These are phyloP conservation scores for Maudiozyma bulderi DNA, from an alignment of 805 yeast genomes.

Conservation along the genomic window DNA sequence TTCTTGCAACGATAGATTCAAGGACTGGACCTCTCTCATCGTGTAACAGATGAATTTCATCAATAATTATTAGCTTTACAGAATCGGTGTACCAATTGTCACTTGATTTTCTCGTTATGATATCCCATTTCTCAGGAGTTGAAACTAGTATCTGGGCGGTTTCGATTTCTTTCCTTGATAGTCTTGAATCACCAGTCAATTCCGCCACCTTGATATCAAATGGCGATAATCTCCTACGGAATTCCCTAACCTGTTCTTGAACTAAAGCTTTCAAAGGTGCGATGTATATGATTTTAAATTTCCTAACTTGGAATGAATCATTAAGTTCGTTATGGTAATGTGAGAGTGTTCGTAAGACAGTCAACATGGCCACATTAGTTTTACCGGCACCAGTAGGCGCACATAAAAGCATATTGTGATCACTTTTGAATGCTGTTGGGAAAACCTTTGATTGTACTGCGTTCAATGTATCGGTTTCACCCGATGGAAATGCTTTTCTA, in stretches of 20 bases:
- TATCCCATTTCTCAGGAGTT: constrained; percentile 98
- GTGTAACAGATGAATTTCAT: constrained; percentile 86
- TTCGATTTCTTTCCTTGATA: constrained; percentile 64
- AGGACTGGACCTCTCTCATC: constrained; percentile 93
- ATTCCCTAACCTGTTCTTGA: constrained; percentile 87
- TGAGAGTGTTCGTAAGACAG: constrained; percentile 55
- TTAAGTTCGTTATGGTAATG: constrained; percentile 38
- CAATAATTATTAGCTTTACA: constrained; percentile 69
- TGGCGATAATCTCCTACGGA: constrained; percentile 54
- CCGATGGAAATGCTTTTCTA: constrained; percentile 57
- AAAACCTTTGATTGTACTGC: constrained; percentile 75
- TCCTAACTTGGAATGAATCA: constrained; percentile 43
- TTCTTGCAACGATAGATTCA: constrained; percentile 78
- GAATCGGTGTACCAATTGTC: constrained; percentile 55
- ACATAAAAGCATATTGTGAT: constrained; percentile 70
- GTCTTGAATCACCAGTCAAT: constrained; percentile 79
- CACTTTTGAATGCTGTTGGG: constrained; percentile 66
- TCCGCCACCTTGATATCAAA: constrained; percentile 72
- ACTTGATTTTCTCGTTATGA: constrained; percentile 72
- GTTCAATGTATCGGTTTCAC: constrained; percentile 60
- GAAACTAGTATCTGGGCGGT: constrained; percentile 80
- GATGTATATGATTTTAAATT: constrained; percentile 73
- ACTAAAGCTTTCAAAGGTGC: constrained; percentile 94
- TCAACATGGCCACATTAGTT: constrained; percentile 88
- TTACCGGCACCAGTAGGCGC: constrained; percentile 99